Percentiles rank a stretch among this genome's conserved stretches.
Evolutionary conservation across 1,284 basidiomycete genomes (phyloP).

Genomic region (Ustilago cynodontis): DNA sequence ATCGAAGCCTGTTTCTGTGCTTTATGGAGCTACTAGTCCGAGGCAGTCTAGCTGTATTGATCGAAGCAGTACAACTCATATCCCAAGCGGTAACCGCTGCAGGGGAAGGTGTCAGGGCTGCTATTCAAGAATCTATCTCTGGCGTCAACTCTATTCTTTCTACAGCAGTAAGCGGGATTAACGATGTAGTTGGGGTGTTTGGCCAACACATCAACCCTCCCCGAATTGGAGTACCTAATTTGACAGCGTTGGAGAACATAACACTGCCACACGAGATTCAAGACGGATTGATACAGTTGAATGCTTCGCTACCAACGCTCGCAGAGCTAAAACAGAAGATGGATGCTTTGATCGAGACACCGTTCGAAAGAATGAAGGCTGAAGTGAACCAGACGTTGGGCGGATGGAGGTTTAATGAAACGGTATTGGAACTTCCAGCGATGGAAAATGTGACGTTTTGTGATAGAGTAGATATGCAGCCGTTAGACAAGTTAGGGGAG

Average conservation of each 20-base stretch:
- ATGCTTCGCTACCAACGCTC: slow-evolving; percentile 83
- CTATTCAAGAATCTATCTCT: slow-evolving; percentile 73
- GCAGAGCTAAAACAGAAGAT: slow-evolving; percentile 80
- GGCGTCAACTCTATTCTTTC: slow-evolving; percentile 50
- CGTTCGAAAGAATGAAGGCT: slow-evolving; percentile 52
- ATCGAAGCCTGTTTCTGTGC: slow-evolving; percentile 90
- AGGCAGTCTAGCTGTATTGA: slow-evolving; percentile 82
- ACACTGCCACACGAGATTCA: slow-evolving; percentile 84
- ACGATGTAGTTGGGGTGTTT: slow-evolving; percentile 52
- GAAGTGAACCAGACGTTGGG: slow-evolving; percentile 55
- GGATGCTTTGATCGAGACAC: slow-evolving; percentile 71
- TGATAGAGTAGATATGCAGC: slow-evolving; percentile 44
- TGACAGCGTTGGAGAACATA: slow-evolving; percentile 81
- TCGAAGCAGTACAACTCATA: slow-evolving; percentile 78
- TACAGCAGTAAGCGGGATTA: slow-evolving; percentile 46
- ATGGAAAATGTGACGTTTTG: slow-evolving; percentile 49
- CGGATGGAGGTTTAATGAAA: slow-evolving; percentile 47
- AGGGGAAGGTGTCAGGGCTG: slow-evolving; percentile 78
- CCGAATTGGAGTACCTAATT: slow-evolving; percentile 24
- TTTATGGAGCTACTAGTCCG: slow-evolving; percentile 89
- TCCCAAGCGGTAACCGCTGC: slow-evolving; percentile 81
- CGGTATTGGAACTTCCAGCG: slow-evolving; percentile 43
- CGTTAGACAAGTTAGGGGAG: slow-evolving; percentile 51
- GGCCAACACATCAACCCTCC: slow-evolving; percentile 48
- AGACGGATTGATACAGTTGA: slow-evolving; percentile 79